phyloP scores from a whole-genome alignment of 2,329 filamentous ascomycete species.

The Phialophora tarda region DNA sequence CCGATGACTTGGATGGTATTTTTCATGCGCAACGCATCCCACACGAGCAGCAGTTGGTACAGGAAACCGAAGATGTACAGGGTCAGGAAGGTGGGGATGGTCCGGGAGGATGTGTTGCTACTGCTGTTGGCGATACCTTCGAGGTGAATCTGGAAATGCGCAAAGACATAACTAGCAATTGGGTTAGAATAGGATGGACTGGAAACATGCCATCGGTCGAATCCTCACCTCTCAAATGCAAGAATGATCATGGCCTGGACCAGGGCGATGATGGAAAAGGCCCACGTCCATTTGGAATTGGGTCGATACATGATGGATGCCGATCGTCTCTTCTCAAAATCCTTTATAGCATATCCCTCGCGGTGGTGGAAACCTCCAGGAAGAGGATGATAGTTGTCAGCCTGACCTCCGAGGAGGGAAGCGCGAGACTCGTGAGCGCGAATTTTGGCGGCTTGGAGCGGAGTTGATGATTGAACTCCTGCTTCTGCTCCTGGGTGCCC shows the following conservation, averaged over 20 bases:
- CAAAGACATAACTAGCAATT: conserved; percentile 78
- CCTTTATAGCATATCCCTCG: conserved; percentile 54
- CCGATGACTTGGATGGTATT: conserved; percentile 99
- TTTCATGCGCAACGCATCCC: conserved; percentile 90
- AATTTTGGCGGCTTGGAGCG: conserved; percentile 55
- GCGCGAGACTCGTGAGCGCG: conserved; percentile 61
- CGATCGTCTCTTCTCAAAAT: conserved; percentile 34
- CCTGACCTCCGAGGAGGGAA: conserved; percentile 63
- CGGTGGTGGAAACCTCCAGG: conserved; percentile 58
- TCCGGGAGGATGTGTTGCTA: conserved; percentile 55
- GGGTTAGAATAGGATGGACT: conserved; percentile 1
- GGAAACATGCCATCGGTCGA: conserved; percentile 35
- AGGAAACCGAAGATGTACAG: conserved; percentile 97
- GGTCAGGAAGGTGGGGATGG: conserved; percentile 93
- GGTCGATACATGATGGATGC: conserved; percentile 69
- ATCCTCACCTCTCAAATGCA: conserved; percentile 80
- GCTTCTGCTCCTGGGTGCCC: conserved; percentile 22
- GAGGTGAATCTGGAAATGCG: conserved; percentile 71
- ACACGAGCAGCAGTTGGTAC: conserved; percentile 87
- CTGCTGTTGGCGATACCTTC: conserved; percentile 49
- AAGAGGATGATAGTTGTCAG: conserved; percentile 58
- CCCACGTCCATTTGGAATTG: conserved; percentile 84
- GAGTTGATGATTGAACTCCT: conserved; percentile 7
- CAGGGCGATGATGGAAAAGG: conserved; percentile 75
- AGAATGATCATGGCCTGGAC: conserved; percentile 81